Evolutionary conservation across 306 rosid genomes (phyloP).

Genomic region (Vicia villosa): DNA sequence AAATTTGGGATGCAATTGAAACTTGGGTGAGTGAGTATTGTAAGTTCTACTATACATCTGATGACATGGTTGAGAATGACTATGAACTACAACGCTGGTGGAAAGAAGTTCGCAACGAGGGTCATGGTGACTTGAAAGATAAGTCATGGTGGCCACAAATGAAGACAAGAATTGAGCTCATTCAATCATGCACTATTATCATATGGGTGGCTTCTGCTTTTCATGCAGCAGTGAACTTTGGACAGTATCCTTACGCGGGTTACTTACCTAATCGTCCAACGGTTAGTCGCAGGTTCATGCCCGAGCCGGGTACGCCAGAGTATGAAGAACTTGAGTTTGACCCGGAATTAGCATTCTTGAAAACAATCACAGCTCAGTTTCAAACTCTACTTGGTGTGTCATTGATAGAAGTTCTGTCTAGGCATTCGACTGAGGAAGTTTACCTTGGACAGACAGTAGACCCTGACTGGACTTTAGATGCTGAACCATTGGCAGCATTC

Average conservation of each 20-base stretch:
- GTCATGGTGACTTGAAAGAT: constrained; percentile 87
- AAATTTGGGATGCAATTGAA: constrained; percentile 85
- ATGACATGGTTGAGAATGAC: constrained; percentile 56
- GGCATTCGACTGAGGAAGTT: constrained; percentile 86
- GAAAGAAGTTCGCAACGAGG: constrained; percentile 67
- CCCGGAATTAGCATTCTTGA: constrained; percentile 74
- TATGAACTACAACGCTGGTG: constrained; percentile 77
- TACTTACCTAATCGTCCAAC: constrained; percentile 96
- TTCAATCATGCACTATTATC: constrained; percentile 69
- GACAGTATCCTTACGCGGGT: constrained; percentile 93
- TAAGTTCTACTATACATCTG: constrained; percentile 58
- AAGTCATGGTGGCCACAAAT: constrained; percentile 83
- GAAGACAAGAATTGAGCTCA: constrained; percentile 58
- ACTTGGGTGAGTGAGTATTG: constrained; percentile 81
- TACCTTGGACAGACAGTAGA: constrained; percentile 82
- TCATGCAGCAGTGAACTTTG: constrained; percentile 96
- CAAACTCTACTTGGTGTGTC: constrained; percentile 90
- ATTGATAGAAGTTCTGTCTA: constrained; percentile 73
- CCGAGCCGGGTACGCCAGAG: constrained; percentile 82
- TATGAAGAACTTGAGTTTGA: constrained; percentile 62
- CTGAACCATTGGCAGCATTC: constrained; percentile 60
- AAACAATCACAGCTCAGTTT: constrained; percentile 87
- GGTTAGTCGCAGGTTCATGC: constrained; percentile 93
- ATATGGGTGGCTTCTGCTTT: constrained; percentile 96
- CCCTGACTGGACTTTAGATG: constrained; percentile 69